phyloP scores from a whole-genome alignment of 352 stramenopile species.

The Pythium volutum region DNA sequence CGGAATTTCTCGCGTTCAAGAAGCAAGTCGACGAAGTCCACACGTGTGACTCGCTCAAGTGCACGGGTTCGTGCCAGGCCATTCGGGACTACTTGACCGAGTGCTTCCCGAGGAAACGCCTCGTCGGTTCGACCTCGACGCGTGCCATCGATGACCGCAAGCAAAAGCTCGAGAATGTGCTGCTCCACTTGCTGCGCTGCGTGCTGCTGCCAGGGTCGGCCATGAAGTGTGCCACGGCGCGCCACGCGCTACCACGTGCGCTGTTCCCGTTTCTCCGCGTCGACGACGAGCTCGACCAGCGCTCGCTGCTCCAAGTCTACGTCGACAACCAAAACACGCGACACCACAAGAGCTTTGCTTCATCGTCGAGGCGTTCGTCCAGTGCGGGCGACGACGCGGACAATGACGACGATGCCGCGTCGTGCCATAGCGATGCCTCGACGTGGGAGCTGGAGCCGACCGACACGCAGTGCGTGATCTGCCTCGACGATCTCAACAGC shows the following conservation, averaged over 20 bases:
- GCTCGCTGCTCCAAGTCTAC: conserved; percentile 68
- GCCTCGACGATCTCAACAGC: conserved; percentile 40
- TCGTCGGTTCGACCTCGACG: conserved; percentile 37
- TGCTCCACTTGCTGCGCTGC: conserved; percentile 62
- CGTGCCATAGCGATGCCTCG: conserved; percentile 29
- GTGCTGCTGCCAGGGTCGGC: conserved; percentile 60
- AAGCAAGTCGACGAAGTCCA: conserved; percentile 41
- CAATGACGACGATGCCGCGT: conserved; percentile 7
- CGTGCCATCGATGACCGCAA: conserved; percentile 41
- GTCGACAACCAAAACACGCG: conserved; percentile 50
- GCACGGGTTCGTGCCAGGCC: conserved; percentile 59
- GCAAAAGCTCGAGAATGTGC: conserved; percentile 56
- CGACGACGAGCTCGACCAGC: conserved; percentile 40
- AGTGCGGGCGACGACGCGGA: neutral
- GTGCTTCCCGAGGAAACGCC: conserved; percentile 61
- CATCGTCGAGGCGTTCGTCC: conserved; percentile 20
- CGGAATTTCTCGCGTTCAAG: conserved; percentile 58
- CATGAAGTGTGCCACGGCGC: conserved; percentile 62
- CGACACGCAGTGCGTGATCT: conserved; percentile 45
- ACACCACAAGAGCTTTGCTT: conserved; percentile 30
- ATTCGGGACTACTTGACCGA: conserved; percentile 57
- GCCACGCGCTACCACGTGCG: conserved; percentile 42
- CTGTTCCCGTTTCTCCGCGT: conserved; percentile 65
- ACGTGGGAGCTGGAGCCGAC: conserved; percentile 33
- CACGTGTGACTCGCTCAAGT: conserved; percentile 57